phyloP scores from a whole-genome alignment of 1,139 yeast genomes.

The Saccharomyces pastorianus region DNA sequence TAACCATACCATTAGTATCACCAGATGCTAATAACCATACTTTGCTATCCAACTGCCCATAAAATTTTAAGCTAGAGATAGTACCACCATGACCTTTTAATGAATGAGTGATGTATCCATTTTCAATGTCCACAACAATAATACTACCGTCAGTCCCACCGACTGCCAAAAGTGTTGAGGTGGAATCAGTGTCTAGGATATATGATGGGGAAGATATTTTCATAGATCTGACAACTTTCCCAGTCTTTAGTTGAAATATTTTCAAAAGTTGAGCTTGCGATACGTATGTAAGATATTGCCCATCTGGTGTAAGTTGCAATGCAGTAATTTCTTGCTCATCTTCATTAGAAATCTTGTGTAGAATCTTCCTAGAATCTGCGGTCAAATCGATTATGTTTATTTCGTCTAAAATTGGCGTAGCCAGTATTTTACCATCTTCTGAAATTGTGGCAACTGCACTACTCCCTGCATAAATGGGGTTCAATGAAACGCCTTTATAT shows the following conservation, averaged over 20 bases:
- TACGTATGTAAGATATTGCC: conserved; percentile 56
- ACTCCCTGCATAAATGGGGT: conserved; percentile 74
- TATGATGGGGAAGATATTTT: conserved; percentile 74
- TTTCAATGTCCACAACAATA: conserved; percentile 86
- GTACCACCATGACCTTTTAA: conserved; percentile 95
- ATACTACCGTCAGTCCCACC: conserved; percentile 95
- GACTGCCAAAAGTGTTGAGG: conserved; percentile 83
- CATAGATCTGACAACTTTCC: conserved; percentile 44
- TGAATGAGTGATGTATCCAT: conserved; percentile 82
- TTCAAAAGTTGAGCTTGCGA: conserved; percentile 81
- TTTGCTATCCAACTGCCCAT: conserved; percentile 60
- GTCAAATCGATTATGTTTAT: conserved; percentile 58
- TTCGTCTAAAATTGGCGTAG: conserved; percentile 74
- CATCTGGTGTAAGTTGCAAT: conserved; percentile 70
- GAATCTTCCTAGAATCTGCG: conserved; percentile 38
- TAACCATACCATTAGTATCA: conserved; percentile 75
- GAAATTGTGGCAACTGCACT: conserved; percentile 69
- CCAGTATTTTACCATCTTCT: conserved; percentile 56
- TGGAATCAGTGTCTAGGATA: conserved; percentile 65
- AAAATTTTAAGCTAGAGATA: conserved; percentile 65
- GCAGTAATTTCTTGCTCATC: conserved; percentile 71
- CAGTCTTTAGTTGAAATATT: conserved; percentile 41
- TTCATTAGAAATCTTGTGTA: conserved; percentile 73
- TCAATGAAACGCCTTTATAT: conserved; percentile 41
- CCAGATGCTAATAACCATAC: conserved; percentile 85